A percentile compares a stretch with the other conserved stretches of the same genome.
Evolutionary conservation across 345 rosid genomes (phyloP).

Genomic region (Streptanthus diversifolius): DNA sequence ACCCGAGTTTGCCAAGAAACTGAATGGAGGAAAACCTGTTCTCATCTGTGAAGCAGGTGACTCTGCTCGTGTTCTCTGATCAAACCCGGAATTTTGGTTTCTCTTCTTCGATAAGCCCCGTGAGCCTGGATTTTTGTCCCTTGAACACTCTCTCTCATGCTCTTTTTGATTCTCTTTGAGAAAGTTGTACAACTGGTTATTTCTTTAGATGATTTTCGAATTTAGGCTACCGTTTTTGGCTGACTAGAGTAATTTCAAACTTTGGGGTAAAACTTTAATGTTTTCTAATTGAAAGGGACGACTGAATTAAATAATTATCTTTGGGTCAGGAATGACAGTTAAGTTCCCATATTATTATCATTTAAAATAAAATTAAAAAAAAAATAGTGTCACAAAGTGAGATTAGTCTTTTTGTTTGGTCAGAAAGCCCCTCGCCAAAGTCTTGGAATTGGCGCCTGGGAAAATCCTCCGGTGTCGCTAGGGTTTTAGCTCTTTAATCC

Average conservation of each 20-base stretch:
- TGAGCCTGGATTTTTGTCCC: background rate
- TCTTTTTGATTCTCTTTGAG: constrained; percentile 1
- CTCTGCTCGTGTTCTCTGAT: constrained; percentile 60
- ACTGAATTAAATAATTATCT: background rate
- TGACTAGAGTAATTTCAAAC: background rate
- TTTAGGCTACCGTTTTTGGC: background rate
- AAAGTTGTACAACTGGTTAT: background rate
- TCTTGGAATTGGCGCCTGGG: constrained; percentile 41
- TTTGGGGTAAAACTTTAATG: background rate
- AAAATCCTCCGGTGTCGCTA: constrained; percentile 9
- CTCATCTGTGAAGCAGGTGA: constrained; percentile 72
- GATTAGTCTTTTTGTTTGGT: constrained; percentile 10
- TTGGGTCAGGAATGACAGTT: background rate
- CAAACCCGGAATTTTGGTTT: background rate
- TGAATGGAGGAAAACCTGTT: constrained; percentile 44
- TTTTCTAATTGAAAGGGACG: background rate
- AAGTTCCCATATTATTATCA: background rate
- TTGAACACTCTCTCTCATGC: background rate
- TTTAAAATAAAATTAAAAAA: background rate
- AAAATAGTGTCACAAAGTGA: background rate
- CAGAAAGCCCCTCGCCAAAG: constrained; percentile 17
- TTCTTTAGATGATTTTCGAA: background rate
- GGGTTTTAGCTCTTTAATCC: constrained; percentile 31
- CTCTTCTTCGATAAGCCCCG: background rate
- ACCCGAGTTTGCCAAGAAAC: constrained; percentile 54